These are phyloP conservation scores for Halteria grandinella DNA, from an alignment of 73 alveolate genomes.

Conservation along the genomic window DNA sequence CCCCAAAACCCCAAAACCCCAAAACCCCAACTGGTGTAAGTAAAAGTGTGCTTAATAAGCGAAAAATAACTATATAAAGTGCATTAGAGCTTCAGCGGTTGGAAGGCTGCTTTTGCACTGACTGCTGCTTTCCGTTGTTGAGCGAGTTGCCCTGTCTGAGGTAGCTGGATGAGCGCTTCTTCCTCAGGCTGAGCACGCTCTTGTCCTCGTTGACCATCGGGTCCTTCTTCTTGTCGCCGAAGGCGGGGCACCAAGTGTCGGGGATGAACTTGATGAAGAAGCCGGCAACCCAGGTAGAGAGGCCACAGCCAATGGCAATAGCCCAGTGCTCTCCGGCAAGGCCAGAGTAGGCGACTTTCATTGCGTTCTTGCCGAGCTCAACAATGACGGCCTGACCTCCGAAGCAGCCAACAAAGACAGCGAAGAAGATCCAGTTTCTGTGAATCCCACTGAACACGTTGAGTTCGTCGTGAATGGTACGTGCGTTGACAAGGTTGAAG, in stretches of 20 bases:
- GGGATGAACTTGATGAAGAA: conserved; percentile 70
- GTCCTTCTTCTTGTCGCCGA: conserved; percentile 1
- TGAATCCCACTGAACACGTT: conserved; percentile 79
- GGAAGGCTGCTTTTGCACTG: no score
- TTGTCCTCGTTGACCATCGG: neutral
- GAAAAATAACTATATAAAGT: no score
- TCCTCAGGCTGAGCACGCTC: neutral
- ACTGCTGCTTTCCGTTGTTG: no score
- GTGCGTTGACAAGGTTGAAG: conserved; percentile 87
- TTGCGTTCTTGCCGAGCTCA: conserved; percentile 73
- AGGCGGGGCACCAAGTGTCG: conserved; percentile 22
- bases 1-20: no score
- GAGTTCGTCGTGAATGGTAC: conserved; percentile 88
- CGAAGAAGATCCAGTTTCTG: conserved; percentile 56
- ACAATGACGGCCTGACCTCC: conserved; percentile 58
- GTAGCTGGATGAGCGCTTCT: conserved; percentile 4
- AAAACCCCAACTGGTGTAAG: no score
- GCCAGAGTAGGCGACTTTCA: conserved; percentile 82
- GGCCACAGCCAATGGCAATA: conserved; percentile 81
- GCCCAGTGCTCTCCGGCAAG: conserved; percentile 80
- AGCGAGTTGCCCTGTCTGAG: no score
- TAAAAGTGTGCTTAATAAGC: no score
- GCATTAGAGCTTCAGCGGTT: no score
- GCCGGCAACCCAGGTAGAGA: conserved; percentile 61
- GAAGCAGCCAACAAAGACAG: conserved; percentile 27